phyloP scores from a whole-genome alignment of 2,329 filamentous ascomycete genomes.

The Aaosphaeria arxii region DNA sequence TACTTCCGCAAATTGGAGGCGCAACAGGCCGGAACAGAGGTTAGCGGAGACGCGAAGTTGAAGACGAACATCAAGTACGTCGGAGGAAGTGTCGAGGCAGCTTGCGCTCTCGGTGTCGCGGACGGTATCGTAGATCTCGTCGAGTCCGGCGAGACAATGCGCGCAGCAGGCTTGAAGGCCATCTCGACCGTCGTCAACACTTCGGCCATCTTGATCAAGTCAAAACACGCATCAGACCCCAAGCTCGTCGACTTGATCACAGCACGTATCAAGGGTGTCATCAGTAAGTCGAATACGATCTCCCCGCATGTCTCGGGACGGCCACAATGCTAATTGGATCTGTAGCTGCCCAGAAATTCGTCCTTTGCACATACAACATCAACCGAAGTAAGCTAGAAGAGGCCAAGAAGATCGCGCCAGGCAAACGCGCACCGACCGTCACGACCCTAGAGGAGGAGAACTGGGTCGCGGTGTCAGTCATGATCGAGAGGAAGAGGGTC shows the following conservation, averaged over 20 bases:
- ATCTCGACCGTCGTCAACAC: slow-evolving; percentile 92
- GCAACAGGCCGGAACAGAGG: slow-evolving; percentile 32
- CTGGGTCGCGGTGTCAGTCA: slow-evolving; percentile 92
- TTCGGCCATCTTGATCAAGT: slow-evolving; percentile 88
- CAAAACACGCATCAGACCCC: slow-evolving; percentile 74
- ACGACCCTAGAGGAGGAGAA: slow-evolving; percentile 83
- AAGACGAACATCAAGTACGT: slow-evolving; percentile 90
- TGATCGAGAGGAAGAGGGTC: slow-evolving; percentile 87
- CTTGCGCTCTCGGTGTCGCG: slow-evolving; percentile 90
- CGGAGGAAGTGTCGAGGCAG: slow-evolving; percentile 94
- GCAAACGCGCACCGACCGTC: slow-evolving; percentile 88
- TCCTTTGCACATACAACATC: slow-evolving; percentile 96
- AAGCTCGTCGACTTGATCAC: slow-evolving; percentile 81
- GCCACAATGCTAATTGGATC: slow-evolving; percentile 7
- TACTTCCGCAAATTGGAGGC: slow-evolving; percentile 81
- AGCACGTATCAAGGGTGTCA: slow-evolving; percentile 85
- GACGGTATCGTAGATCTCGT: slow-evolving; percentile 98
- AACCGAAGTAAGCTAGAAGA: slow-evolving; percentile 64
- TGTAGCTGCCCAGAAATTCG: slow-evolving; percentile 79
- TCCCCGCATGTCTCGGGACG: neutral
- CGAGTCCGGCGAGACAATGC: slow-evolving; percentile 98
- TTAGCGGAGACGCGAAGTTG: slow-evolving; percentile 44
- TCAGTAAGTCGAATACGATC: slow-evolving; percentile 54
- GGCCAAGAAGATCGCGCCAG: slow-evolving; percentile 79
- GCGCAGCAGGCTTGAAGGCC: slow-evolving; percentile 85